Conservation (phyloP, 495 filamentous ascomycete genomes). For the Jackrogersella minutella region DNA sequence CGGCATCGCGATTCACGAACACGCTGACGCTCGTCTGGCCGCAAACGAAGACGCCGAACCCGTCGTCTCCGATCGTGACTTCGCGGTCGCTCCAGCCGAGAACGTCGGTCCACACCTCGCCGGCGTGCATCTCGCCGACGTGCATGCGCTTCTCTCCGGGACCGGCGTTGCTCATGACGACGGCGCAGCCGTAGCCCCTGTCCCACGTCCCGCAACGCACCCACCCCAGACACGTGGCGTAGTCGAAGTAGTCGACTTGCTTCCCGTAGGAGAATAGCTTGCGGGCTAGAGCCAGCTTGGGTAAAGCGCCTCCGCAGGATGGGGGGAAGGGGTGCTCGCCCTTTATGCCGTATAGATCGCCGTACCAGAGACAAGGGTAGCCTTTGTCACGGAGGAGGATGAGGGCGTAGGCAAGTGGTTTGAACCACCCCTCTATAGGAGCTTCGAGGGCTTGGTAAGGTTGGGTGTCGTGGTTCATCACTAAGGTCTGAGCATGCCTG, state of each 20-base stretch:
- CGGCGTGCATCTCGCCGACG: not conserved
- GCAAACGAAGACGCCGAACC: not conserved
- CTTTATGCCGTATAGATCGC: not conserved
- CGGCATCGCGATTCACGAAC: not conserved
- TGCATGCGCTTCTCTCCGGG: not conserved
- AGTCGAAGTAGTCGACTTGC: constrained; percentile 1
- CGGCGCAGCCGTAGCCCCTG: not conserved
- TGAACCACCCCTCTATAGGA: not conserved
- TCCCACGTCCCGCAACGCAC: not conserved
- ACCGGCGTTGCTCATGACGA: not conserved
- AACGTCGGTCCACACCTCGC: not conserved
- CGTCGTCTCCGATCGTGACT: not conserved
- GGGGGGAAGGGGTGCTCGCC: not conserved
- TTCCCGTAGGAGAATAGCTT: not conserved
- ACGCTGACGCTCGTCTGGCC: not conserved
- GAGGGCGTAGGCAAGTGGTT: not conserved
- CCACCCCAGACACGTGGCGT: not conserved
- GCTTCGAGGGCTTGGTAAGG: constrained; percentile 3
- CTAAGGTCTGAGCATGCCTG: not conserved
- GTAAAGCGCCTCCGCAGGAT: not conserved
- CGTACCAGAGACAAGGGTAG: not conserved
- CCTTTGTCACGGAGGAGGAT: not conserved
- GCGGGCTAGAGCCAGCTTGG: not conserved
- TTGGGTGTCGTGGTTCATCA: not conserved
- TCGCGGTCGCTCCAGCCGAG: not conserved